Base-by-base conservation (phyloP, 2,329 filamentous ascomycete species). In the Colletotrichum musae region DNA sequence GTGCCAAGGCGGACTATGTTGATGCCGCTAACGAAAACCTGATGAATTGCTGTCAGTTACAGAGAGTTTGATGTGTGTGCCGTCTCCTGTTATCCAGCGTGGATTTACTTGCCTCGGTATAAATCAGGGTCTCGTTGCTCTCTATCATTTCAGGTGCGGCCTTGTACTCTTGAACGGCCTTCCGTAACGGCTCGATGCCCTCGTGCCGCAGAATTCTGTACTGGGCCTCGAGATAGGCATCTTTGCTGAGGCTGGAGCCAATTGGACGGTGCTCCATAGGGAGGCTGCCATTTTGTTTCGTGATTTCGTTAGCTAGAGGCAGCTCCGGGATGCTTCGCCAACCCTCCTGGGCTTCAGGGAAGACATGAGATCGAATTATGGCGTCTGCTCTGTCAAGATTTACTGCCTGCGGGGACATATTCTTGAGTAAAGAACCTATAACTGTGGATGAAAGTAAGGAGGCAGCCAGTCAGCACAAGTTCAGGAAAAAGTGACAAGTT, bases 131-230 rank as follows among this genome's bases (percentile, higher is more conserved):
- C 4, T 84, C 79, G 0, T 84, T 74, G 0, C 84, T 84, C 66
- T 97, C 94, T 13, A 78, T 78, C 79, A 89, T 89, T 0, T 75
- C 70, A 0, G 91, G 89, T 6, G 85, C 75, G 1, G 78, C 72
- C 26, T 84, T 86, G 63, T 92, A 86, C 13, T 84, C 79, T 0
- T 82, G 80, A 1, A 97, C 86, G 0, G 93, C 90, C 70, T 89
- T 86, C 6, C 94, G 87, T 0, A 97, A 83, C 1, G 91, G 87
- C 13, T 92, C 87, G 3, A 93, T 83, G 0, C 90, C 88, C 75
- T 97, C 94, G 75, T 94, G 92, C 3, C 94, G 87, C 7, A 94
- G 84, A 2, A 97, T 86, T 3, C 89, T 84, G 75, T 96, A 97
- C 58, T 97, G 93, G 0, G 89, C 87, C 39, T 88, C 83, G 0